phyloP scores from a whole-genome alignment of 163 green algal genomes.

The Dunaliella salina region DNA sequence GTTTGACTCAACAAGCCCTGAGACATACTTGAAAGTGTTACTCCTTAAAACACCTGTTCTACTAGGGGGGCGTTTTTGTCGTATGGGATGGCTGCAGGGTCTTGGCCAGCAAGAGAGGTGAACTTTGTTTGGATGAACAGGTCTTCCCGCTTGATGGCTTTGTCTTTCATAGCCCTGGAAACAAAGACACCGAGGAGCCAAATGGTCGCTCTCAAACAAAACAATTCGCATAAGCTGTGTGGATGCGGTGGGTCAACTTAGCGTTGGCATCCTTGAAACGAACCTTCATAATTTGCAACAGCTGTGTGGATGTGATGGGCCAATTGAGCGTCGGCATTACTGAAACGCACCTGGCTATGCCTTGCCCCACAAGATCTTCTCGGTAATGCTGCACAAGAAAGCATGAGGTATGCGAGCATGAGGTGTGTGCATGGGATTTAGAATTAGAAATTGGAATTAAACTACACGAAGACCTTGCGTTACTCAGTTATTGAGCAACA shows the following conservation, averaged over 20 bases:
- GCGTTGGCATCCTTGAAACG: neutral
- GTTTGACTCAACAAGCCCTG: too few relatives aligned
- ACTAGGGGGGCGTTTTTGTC: neutral
- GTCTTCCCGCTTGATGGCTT: neutral
- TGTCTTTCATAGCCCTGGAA: neutral
- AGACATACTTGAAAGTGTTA: too few relatives aligned
- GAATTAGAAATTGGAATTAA: neutral
- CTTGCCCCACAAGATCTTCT: neutral
- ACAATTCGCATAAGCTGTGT: too few relatives aligned
- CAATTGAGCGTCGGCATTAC: too few relatives aligned
- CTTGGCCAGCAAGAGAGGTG: neutral
- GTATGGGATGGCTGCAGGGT: neutral
- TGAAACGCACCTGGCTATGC: neutral
- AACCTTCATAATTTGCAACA: neutral
- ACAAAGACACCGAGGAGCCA: too few relatives aligned
- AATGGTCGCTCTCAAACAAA: too few relatives aligned
- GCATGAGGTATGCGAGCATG: too few relatives aligned
- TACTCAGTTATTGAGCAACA: neutral
- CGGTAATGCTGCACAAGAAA: neutral
- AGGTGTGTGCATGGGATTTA: too few relatives aligned
- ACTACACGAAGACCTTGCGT: neutral
- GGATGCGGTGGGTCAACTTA: too few relatives aligned
- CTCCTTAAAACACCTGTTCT: neutral
- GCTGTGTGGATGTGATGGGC: too few relatives aligned
- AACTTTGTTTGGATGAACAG: slow-evolving; percentile 1